Conservation (phyloP, 768 basidiomycete species). For the Lentinula guzmanii region DNA sequence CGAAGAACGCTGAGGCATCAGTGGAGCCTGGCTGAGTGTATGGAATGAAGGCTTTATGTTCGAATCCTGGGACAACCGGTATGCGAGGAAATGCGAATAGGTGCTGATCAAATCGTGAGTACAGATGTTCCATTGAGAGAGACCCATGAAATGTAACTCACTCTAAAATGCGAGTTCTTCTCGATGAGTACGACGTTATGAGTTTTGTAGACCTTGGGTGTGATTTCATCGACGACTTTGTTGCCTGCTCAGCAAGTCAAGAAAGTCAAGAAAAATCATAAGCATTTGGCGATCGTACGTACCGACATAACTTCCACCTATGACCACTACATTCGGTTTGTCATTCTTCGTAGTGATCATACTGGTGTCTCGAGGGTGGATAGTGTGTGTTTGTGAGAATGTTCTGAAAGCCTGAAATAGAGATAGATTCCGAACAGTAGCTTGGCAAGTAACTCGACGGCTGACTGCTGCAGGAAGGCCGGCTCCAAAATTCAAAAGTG, state of each 20-base stretch:
- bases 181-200: slow-evolving; percentile 26
- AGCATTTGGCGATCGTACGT: neutral
- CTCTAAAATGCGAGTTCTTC: slow-evolving; percentile 26
- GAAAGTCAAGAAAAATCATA: too few relatives aligned
- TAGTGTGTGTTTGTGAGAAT: neutral
- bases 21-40: slow-evolving; percentile 11
- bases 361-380: neutral
- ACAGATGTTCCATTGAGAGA: neutral
- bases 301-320: slow-evolving; percentile 31
- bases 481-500: neutral
- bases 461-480: neutral
- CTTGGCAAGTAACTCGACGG: neutral
- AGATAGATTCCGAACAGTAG: neutral
- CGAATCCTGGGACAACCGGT: slow-evolving; percentile 17
- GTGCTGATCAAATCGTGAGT: slow-evolving; percentile 21
- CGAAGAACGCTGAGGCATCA: slow-evolving; percentile 8
- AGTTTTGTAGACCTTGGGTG: slow-evolving; percentile 14
- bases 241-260: slow-evolving; percentile 4
- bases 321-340: slow-evolving; percentile 25
- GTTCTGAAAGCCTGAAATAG: neutral
- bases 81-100: slow-evolving; percentile 28
- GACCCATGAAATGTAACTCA: neutral
- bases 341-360: neutral
- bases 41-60: slow-evolving; percentile 26
- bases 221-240: slow-evolving; percentile 17